These are phyloP conservation scores for Apiotrichum sp. DNA, from an alignment of 1,284 basidiomycete species.

Conservation along the genomic window DNA sequence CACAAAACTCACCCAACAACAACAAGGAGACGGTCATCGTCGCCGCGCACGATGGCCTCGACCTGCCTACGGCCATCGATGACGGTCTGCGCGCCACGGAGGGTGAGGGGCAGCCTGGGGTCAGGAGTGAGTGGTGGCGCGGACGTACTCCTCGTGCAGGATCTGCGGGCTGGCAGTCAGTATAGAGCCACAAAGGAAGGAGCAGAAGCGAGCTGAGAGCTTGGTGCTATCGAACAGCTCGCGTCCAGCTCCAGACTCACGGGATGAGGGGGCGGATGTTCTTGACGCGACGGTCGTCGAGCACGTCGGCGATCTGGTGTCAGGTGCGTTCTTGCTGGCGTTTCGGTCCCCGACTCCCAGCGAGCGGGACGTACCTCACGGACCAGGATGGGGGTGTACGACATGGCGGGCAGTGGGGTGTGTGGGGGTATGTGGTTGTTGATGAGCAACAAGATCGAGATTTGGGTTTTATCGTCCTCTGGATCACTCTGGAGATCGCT, in stretches of 20 bases:
- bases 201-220: background rate
- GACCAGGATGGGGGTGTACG: constrained; percentile 2
- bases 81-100: constrained; percentile 54
- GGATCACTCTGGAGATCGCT: no score
- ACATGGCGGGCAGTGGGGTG: background rate
- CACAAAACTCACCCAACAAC: constrained; percentile 64
- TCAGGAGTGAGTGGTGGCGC: background rate
- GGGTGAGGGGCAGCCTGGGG: constrained; percentile 41
- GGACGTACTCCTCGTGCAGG: constrained; percentile 67
- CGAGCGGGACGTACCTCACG: background rate
- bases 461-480: no score
- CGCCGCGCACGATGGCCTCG: constrained; percentile 71
- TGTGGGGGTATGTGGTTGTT: no score
- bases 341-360: no score
- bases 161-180: constrained; percentile 61
- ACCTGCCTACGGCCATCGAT: constrained; percentile 72
- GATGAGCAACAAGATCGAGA: no score
- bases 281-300: constrained; percentile 82
- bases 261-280: constrained; percentile 81
- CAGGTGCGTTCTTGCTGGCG: background rate
- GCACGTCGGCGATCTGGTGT: constrained; percentile 58
- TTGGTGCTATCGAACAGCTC: background rate
- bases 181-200: background rate
- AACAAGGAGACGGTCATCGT: constrained; percentile 82
- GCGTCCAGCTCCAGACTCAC: constrained; percentile 9